Evolutionary conservation across 2,329 filamentous ascomycete species (phyloP), one percentile per base, ranked within the genome.

Genomic region (Beauveria rudraprayagi): DNA sequence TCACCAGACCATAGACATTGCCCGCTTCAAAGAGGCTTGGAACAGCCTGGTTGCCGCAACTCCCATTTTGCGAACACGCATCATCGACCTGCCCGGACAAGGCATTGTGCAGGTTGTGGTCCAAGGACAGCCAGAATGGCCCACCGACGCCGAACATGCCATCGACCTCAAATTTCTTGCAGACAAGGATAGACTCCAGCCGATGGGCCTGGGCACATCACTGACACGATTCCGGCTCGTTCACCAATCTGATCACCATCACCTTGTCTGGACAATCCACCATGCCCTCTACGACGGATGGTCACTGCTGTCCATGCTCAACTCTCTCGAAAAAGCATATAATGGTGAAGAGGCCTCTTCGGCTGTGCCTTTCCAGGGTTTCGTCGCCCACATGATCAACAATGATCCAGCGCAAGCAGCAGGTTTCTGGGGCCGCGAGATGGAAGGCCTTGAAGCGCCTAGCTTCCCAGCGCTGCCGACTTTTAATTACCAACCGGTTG

Each of bases 281-380:
- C 71, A 73, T 43, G 67, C 70, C 9, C 63, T 71, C 2, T 73
- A 72, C 5, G 71, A 73, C 11, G 71, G 69, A 11, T 72, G 69
- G 68, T 69, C 67, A 54, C 34, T 61, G 14, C 40, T 54, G 14
- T 47, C 47, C 4, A 48, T 61, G 52, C 46, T 61, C 34, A 44
- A 44, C 19, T 19, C 30, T n/a, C 41, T 56, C 1, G 40, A 61
- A 19, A 56, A 56, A 17, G 22, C 37, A 6, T 61, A 61, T 6
- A 34, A 46, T 28, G 51, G 50, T 22, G 5, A 43, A 22, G 7
- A 5, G 11, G 30, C 26, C 14, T 16, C 41, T 17, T 10, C 59
- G 2, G n/a, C 41, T 0, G 51, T 54, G 48, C 50, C 50, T 7
- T 61, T 55, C 59, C 51, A 61, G 9, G 22, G 24, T 9, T 61